phyloP scores from a whole-genome alignment of 2,329 filamentous ascomycete species.

The Alternaria sp. region DNA sequence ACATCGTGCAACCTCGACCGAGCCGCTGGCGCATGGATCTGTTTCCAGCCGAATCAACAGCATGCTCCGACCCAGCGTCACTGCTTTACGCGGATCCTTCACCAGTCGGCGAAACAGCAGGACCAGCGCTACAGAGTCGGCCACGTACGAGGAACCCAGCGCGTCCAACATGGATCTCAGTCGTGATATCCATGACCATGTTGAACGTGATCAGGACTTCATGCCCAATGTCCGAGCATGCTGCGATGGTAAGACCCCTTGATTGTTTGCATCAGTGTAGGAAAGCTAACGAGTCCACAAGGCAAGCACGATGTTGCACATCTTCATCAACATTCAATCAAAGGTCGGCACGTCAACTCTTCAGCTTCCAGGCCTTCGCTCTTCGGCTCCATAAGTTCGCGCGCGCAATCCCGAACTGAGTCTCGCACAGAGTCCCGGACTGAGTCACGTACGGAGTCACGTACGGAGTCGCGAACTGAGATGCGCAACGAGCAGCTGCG shows the following conservation, averaged over 20 bases:
- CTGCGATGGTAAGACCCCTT: conserved; percentile 80
- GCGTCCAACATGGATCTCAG: conserved; percentile 79
- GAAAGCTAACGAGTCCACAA: conserved; percentile 20
- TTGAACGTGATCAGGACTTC: conserved; percentile 76
- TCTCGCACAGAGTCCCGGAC: conserved; percentile 26
- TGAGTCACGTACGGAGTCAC: conserved; percentile 32
- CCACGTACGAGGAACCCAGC: conserved; percentile 61
- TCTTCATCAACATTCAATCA: conserved; percentile 45
- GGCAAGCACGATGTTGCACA: conserved; percentile 61
- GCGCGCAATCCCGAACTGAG: conserved; percentile 38
- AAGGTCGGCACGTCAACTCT: conserved; percentile 38
- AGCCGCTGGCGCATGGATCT: conserved; percentile 48
- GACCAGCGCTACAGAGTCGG: conserved; percentile 41
- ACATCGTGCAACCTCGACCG: conserved; percentile 40
- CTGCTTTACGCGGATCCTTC: conserved; percentile 57
- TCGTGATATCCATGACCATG: conserved; percentile 75
- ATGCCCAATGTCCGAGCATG: conserved; percentile 96
- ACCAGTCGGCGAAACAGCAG: conserved; percentile 54
- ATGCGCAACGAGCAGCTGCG: conserved; percentile 33
- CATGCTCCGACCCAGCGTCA: conserved; percentile 52
- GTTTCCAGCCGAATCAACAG: conserved; percentile 54
- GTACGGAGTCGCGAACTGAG: conserved; percentile 26
- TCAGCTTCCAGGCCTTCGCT: conserved; percentile 36
- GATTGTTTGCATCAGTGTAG: conserved; percentile 7
- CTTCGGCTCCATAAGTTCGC: conserved; percentile 43